Base-by-base conservation (phyloP, 2,329 filamentous ascomycete genomes). In the Colletotrichum sidae region DNA sequence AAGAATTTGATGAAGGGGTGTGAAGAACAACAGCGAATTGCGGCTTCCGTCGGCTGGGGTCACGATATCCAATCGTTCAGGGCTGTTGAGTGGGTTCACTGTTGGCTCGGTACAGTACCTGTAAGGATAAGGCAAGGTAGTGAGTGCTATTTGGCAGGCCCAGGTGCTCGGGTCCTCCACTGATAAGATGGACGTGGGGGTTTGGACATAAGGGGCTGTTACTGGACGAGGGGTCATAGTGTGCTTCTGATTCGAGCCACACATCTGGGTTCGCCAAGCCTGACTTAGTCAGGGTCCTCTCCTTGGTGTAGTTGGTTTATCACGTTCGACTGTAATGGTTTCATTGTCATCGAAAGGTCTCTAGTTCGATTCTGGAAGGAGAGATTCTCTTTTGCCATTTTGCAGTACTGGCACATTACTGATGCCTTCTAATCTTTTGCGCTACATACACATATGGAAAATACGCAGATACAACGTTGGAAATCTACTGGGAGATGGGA, bases 251-350 rank as follows among this genome's bases (percentile, higher is more conserved):
- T 1, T 0, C 10, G 2, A 15, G 15, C 15, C 15, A 15, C 15
- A 4, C 38, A 58, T 51, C 55, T 49, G 2, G 4, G 25, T 25
- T 25, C 50, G 55, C 61, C 61, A 53, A 65, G 61, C 51, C 39
- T 41, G 52, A 52, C 47, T n/a, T 49, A 56, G 62, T 37, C 42
- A 33, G 35, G 52, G 42, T 15, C 3, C 52, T 62, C 60, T 47
- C 60, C 60, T 64, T 64, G 60, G 60, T 64, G 60, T 64, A 64
- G 60, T 64, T 64, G 60, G 60, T 64, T 64, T n/a, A 64, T 64
- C 60, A 64, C 60, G 60, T 64, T 64, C 60, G 60, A 64, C 60
- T 64, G 60, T 64, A 64, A 64, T 64, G 60, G 60, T 54, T 25
- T 9, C 56, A 60, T 38, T n/a, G 45, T 64, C 35, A 64, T 64